Conservation (phyloP, 176 grass and related monocot species). For the Aegilops longissima region DNA sequence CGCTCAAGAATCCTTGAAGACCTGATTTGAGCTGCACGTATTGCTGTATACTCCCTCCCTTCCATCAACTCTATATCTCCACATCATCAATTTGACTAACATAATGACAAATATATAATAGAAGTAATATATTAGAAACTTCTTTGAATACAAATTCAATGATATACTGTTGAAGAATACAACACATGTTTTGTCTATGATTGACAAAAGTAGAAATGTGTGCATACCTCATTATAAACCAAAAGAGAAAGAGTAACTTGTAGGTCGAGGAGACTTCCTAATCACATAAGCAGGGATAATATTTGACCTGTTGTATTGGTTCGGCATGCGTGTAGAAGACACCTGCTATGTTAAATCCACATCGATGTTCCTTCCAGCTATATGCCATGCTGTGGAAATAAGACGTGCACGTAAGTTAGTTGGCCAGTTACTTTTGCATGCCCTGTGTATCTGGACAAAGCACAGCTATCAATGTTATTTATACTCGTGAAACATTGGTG, state of each 20-base stretch:
- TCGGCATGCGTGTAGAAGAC: neutral
- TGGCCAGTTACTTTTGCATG: neutral
- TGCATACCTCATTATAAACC: neutral
- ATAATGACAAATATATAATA: too few relatives aligned
- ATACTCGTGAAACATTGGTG: neutral
- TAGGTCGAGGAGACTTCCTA: neutral
- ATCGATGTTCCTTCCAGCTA: neutral
- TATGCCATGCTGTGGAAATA: neutral
- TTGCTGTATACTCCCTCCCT: neutral
- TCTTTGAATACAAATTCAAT: neutral
- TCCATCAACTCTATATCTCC: too few relatives aligned
- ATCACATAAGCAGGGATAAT: neutral
- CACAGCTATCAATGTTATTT: neutral
- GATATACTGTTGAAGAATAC: neutral
- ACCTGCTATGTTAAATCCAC: neutral
- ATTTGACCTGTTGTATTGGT: neutral
- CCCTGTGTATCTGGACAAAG: neutral
- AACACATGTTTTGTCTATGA: neutral
- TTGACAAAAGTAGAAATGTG: neutral
- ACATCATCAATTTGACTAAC: too few relatives aligned
- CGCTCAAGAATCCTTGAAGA: too few relatives aligned
- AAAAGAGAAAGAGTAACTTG: slow-evolving; percentile 2
- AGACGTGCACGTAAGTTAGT: neutral
- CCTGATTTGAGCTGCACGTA: neutral
- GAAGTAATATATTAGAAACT: neutral